Evolutionary conservation across 2,329 filamentous ascomycete genomes (phyloP).

Genomic region (Neoarthrinium moseri): DNA sequence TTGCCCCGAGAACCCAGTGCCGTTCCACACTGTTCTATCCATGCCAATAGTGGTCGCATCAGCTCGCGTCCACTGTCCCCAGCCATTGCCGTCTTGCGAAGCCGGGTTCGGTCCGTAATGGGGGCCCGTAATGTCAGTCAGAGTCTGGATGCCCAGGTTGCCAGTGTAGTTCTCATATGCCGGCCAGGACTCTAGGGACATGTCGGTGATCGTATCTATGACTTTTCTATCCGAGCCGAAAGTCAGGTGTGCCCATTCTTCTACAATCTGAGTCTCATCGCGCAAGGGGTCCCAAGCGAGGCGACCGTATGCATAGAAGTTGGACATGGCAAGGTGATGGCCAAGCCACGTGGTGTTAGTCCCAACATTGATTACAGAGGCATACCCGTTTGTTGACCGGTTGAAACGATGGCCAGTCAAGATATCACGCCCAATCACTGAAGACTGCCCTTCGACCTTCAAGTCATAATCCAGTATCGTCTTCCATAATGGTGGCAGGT

Average conservation of each 20-base stretch:
- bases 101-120: slow-evolving; percentile 69
- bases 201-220: slow-evolving; percentile 56
- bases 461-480: slow-evolving; percentile 67
- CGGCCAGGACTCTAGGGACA: slow-evolving; percentile 69
- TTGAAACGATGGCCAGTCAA: slow-evolving; percentile 59
- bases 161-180: slow-evolving; percentile 71
- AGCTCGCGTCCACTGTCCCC: slow-evolving; percentile 72
- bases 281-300: slow-evolving; percentile 62
- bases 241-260: slow-evolving; percentile 68
- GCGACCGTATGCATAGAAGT: slow-evolving; percentile 68
- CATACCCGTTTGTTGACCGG: slow-evolving; percentile 57
- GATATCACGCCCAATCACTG: slow-evolving; percentile 56
- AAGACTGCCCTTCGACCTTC: slow-evolving; percentile 54
- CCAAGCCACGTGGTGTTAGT: slow-evolving; percentile 67
- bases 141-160: slow-evolving; percentile 68
- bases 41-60: slow-evolving; percentile 61
- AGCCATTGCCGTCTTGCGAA: slow-evolving; percentile 65
- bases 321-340: slow-evolving; percentile 68
- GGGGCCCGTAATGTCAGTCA: slow-evolving; percentile 65
- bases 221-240: slow-evolving; percentile 56
- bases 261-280: slow-evolving; percentile 48
- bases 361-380: slow-evolving; percentile 67
- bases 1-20: slow-evolving; percentile 64
- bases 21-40: slow-evolving; percentile 68
- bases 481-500: slow-evolving; percentile 68